Conservation (phyloP, 805 yeast species). For the Ogataea angusta region DNA sequence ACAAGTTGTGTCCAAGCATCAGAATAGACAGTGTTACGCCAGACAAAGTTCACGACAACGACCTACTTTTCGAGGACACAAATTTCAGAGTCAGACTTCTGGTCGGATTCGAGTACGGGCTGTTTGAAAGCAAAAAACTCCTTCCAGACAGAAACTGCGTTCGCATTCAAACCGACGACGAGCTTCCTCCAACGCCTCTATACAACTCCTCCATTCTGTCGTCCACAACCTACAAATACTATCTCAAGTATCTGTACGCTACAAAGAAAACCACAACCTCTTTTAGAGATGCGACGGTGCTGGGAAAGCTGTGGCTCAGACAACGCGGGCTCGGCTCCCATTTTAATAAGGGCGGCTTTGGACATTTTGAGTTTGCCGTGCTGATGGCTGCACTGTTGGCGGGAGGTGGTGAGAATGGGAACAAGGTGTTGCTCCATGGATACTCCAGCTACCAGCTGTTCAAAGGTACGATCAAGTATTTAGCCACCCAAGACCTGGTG, state of each 20-base stretch:
- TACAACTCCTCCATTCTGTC: slow-evolving; percentile 81
- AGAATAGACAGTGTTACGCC: slow-evolving; percentile 55
- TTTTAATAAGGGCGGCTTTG: slow-evolving; percentile 72
- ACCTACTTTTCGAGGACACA: slow-evolving; percentile 57
- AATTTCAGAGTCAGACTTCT: slow-evolving; percentile 70
- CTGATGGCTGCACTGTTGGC: slow-evolving; percentile 76
- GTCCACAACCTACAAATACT: slow-evolving; percentile 63
- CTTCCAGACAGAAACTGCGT: slow-evolving; percentile 80
- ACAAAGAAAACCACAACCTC: slow-evolving; percentile 73
- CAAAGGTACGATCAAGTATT: slow-evolving; percentile 78
- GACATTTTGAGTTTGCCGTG: slow-evolving; percentile 84
- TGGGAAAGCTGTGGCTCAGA: slow-evolving; percentile 86
- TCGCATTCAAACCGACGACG: slow-evolving; percentile 52
- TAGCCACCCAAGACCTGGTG: slow-evolving; percentile 76
- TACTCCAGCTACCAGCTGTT: slow-evolving; percentile 91
- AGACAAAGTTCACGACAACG: slow-evolving; percentile 41
- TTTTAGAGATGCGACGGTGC: slow-evolving; percentile 79
- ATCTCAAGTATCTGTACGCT: slow-evolving; percentile 72
- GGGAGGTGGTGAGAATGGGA: slow-evolving; percentile 79
- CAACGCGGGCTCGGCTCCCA: slow-evolving; percentile 79
- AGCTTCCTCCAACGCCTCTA: slow-evolving; percentile 73
- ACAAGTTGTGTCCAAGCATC: slow-evolving; percentile 71
- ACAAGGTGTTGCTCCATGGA: slow-evolving; percentile 76
- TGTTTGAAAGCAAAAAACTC: slow-evolving; percentile 73
- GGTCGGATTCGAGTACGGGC: slow-evolving; percentile 66